phyloP scores from a whole-genome alignment of 306 rosid species.

The Citrullus amarus region DNA sequence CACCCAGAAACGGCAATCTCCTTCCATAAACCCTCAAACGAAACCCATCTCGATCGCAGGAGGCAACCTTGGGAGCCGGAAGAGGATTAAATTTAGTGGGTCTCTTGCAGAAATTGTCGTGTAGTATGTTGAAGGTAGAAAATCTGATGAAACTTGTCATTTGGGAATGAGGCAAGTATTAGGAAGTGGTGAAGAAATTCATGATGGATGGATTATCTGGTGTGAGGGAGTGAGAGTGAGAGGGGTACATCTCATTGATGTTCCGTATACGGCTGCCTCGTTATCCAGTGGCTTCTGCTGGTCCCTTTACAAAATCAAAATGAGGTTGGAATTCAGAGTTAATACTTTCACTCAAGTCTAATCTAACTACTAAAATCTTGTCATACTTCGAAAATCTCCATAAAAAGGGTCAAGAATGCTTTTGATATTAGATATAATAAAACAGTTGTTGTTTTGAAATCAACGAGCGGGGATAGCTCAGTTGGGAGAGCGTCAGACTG shows the following conservation, averaged over 20 bases:
- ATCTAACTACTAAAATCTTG: neutral
- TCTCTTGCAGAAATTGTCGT: conserved; percentile 18
- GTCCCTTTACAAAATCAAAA: neutral
- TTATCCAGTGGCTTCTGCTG: neutral
- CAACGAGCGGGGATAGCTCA: neutral
- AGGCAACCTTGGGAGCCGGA: conserved; percentile 21
- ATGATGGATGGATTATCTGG: neutral
- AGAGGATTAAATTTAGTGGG: conserved; percentile 27
- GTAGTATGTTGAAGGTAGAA: conserved; percentile 27
- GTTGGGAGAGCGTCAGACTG: neutral
- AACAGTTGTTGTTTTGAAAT: neutral
- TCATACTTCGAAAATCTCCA: no score
- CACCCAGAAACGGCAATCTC: conserved; percentile 19
- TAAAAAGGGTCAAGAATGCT: no score
- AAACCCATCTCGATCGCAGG: conserved; percentile 23
- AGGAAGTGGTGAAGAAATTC: conserved; percentile 1
- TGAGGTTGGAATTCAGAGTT: neutral
- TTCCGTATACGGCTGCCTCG: conserved; percentile 3
- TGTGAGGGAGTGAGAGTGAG: neutral
- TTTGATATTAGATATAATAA: no score
- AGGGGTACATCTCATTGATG: neutral
- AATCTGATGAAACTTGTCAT: conserved; percentile 19
- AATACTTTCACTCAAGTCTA: neutral
- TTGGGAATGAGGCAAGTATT: neutral
- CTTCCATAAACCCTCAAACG: conserved; percentile 27